Percentiles rank a stretch among this genome's conserved stretches.
Evolutionary conservation across 768 basidiomycete species (phyloP).

Genomic region (Auricularia cornea): DNA sequence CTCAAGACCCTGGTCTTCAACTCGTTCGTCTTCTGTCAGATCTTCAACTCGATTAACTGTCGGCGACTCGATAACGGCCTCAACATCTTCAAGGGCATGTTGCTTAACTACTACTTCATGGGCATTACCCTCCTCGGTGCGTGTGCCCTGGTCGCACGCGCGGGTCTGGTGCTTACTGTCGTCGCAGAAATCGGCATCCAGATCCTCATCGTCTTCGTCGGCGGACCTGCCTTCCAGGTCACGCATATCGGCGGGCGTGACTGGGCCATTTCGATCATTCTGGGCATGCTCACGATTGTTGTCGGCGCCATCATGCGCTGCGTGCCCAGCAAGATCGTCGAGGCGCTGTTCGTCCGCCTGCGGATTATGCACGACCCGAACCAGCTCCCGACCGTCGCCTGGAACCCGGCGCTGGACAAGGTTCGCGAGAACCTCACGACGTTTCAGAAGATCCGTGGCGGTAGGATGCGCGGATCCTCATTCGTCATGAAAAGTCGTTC

Average conservation of each 20-base stretch:
- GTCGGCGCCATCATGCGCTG: slow-evolving; percentile 74
- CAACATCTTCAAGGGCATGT: slow-evolving; percentile 83
- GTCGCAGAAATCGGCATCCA: slow-evolving; percentile 78
- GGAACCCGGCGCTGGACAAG: slow-evolving; percentile 72
- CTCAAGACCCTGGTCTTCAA: slow-evolving; percentile 93
- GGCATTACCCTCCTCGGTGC: slow-evolving; percentile 76
- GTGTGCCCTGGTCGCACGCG: slow-evolving; percentile 14
- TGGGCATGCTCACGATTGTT: slow-evolving; percentile 83
- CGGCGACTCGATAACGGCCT: slow-evolving; percentile 75
- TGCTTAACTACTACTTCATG: slow-evolving; percentile 77
- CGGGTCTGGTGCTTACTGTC: not conserved
- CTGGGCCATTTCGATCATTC: slow-evolving; percentile 88
- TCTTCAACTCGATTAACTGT: slow-evolving; percentile 92
- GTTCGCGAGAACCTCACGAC: slow-evolving; percentile 82
- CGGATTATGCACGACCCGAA: slow-evolving; percentile 58
- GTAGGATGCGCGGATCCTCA: slow-evolving; percentile 75
- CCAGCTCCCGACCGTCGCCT: slow-evolving; percentile 56
- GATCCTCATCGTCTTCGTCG: slow-evolving; percentile 82
- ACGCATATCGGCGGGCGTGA: slow-evolving; percentile 68
- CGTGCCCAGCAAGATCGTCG: slow-evolving; percentile 74
- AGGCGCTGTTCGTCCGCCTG: slow-evolving; percentile 45
- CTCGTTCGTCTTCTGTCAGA: slow-evolving; percentile 95
- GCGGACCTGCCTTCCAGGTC: slow-evolving; percentile 87
- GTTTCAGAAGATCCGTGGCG: slow-evolving; percentile 80
- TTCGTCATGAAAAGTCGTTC: slow-evolving; percentile 76